These are phyloP conservation scores for Debaryomyces coudertii DNA, from an alignment of 1,139 yeast genomes.

Conservation along the genomic window DNA sequence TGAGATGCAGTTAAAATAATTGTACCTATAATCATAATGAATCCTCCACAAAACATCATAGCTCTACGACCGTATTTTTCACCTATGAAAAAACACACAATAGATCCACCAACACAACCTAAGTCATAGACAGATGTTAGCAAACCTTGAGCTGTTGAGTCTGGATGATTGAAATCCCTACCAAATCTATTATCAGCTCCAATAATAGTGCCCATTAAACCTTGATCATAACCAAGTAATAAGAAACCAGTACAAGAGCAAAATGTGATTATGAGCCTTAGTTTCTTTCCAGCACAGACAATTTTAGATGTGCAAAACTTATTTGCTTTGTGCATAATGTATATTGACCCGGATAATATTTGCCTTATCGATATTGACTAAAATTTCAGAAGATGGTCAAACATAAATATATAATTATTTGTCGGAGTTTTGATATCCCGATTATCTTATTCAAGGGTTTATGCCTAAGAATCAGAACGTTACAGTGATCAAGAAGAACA, in stretches of 20 bases:
- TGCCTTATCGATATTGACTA: too few relatives aligned
- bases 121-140: constrained; percentile 73
- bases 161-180: constrained; percentile 55
- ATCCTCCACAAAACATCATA: constrained; percentile 59
- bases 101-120: constrained; percentile 78
- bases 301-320: constrained; percentile 3
- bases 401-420: background rate
- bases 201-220: constrained; percentile 70
- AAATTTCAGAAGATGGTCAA: too few relatives aligned
- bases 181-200: constrained; percentile 54
- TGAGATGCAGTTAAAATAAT: constrained; percentile 63
- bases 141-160: constrained; percentile 58
- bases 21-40: constrained; percentile 66
- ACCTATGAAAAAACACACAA: constrained; percentile 63
- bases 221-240: constrained; percentile 78
- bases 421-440: background rate
- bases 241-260: constrained; percentile 55
- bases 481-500: too few relatives aligned
- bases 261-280: constrained; percentile 9
- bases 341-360: too few relatives aligned
- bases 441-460: background rate
- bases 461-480: too few relatives aligned
- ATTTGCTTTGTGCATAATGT: too few relatives aligned
- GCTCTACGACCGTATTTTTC: constrained; percentile 70
- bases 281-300: constrained; percentile 7